Base-by-base conservation (phyloP, 164 flowering plant genomes). In the Piper betle region DNA sequence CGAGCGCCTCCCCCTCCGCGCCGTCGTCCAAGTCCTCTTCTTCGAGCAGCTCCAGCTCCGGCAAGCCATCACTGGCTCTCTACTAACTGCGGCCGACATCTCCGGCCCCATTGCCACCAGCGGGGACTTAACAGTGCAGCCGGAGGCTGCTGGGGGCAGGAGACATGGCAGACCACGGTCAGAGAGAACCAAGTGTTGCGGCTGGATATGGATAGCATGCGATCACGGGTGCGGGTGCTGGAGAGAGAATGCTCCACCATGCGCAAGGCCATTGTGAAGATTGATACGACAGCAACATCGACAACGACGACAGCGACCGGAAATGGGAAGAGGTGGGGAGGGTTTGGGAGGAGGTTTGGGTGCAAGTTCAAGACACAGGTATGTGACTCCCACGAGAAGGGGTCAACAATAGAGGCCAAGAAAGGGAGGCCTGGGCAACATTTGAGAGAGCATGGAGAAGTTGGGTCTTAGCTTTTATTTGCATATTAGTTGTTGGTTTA, bases 11-110 rank as follows among this genome's bases (percentile, higher is more conserved):
- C 98, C 98, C 0, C 67, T 93, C 20, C 80, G 97, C 1, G 83
- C 87, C 7, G 87, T 91, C 39, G 95, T 93, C 5, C 99, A 93
- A 68, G 97, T 93, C 19, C 81, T 93, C 15, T 88, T 90, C 73
- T 88, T 88, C 72, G 99, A 90, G 83, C 99, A 90, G 78, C 79
- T 90, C 17, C 96, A 93, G 79, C 89, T 93, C 59, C 91, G 97
- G 12, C 89, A 83, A 52, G 97, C 91, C 20, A 87, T 93, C 7
- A 85, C 96, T 39, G 94, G 90, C n/a, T 72, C 86, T 3, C 71
- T 89, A 20, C 53, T 91, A 41, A 70, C 88, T 5, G 72, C 78
- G 6, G 88, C 82, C 37, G 89, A 79, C 48, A 7, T 69, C 70
- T 17, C 55, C 61, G 39, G 81, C 75, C 8, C 39, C 73, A n/a